Evolutionary conservation across 2,329 filamentous ascomycete species (phyloP).

Genomic region (Fusarium sp.): DNA sequence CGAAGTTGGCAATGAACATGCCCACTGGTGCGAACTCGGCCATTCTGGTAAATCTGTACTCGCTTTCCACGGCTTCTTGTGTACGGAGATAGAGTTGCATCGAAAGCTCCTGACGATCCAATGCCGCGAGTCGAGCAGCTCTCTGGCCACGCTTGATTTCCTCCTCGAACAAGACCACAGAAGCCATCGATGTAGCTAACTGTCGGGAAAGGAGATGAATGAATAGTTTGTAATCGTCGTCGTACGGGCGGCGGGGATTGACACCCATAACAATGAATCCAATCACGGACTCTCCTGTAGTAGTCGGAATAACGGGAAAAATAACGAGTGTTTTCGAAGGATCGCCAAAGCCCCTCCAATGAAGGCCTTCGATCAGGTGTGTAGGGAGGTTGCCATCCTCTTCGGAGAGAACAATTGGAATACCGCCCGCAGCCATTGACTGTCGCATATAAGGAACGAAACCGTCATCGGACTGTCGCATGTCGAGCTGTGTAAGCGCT

Average conservation of each 20-base stretch:
- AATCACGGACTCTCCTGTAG: conserved; percentile 75
- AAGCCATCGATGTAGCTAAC: conserved; percentile 82
- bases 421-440: conserved; percentile 74
- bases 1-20: conserved; percentile 83
- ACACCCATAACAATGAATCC: conserved; percentile 84
- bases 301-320: conserved; percentile 83
- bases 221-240: conserved; percentile 84
- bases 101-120: conserved; percentile 82
- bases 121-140: conserved; percentile 79
- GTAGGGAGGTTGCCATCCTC: conserved; percentile 74
- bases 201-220: conserved; percentile 81
- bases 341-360: conserved; percentile 79
- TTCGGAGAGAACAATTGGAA: conserved; percentile 76
- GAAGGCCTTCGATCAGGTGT: conserved; percentile 74
- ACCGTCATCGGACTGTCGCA: conserved; percentile 76
- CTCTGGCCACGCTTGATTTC: conserved; percentile 81
- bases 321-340: conserved; percentile 78
- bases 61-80: conserved; percentile 73
- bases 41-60: conserved; percentile 86
- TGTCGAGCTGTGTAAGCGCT: conserved; percentile 73
- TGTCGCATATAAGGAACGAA: conserved; percentile 83
- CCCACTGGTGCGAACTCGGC: conserved; percentile 87
- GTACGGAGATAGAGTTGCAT: conserved; percentile 77
- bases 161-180: conserved; percentile 85
- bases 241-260: conserved; percentile 83